Base-by-base conservation (phyloP, 495 filamentous ascomycete genomes). In the Astrocystis sublimbata region DNA sequence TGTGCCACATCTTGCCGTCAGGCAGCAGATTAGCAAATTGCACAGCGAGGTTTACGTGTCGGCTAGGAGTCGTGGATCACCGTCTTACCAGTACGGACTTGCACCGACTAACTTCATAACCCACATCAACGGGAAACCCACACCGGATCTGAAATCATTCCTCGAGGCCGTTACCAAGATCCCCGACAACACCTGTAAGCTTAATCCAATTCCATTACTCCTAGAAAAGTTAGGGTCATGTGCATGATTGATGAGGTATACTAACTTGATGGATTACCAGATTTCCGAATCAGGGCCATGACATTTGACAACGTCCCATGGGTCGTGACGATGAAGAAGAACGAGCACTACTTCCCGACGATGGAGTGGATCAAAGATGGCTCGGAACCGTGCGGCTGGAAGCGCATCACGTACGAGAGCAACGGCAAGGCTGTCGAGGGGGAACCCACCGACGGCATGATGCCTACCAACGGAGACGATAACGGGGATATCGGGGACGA, bases 291-390 rank as follows among this genome's bases (percentile, higher is more conserved):
- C 13, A 88, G 90, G 63, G 91, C 93, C 9, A 90, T 97, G 71
- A 98, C 94, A 2, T 99, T 98, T 69, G 94, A 99, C 72, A 96
- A 94, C 64, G 92, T 98, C 15, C 93, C 92, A 13, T 99, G 93
- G 89, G 91, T 98, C 24, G 90, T 94, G 19, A 97, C 93, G 26
- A 97, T 99, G 88, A 99, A 99, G 86, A 99, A 99, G 86, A 96
- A 96, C 73, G 96, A 99, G 73, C 94, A 99, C 75, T 99, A 99
- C 72, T 96, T 96, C 83, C 91, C 92, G 10, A 93, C 90, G 61
- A 89, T 91, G 71, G 92, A 96, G 74, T 92, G 91, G 73, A 83
- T 89, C 69, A 92, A 93, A 69, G 89, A 93, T 55, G 65, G 79
- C 9, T 76, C 78, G 6, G 78, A 84, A 55, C 75, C 78, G 0